phyloP scores from a whole-genome alignment of 2,329 filamentous ascomycete species.

The Parascedosporium putredinis region DNA sequence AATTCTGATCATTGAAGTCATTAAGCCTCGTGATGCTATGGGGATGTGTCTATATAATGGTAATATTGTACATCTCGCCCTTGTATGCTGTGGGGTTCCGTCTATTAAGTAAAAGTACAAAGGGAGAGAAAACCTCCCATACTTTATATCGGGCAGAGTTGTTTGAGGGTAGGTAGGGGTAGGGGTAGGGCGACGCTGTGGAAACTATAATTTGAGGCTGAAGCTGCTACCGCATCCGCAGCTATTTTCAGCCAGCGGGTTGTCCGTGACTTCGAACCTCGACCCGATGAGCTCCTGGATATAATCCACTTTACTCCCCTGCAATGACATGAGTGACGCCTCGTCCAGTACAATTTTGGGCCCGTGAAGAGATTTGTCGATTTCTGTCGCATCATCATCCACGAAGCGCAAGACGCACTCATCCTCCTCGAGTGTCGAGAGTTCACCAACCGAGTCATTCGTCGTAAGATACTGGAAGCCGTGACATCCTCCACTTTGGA shows the following conservation, averaged over 20 bases:
- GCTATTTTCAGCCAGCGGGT: conserved; percentile 82
- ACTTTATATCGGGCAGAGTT: too few relatives aligned
- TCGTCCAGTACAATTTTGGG: conserved; percentile 86
- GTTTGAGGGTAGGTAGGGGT: too few relatives aligned
- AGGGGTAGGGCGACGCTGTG: background rate
- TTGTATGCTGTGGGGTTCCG: background rate
- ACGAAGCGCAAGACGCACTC: conserved; percentile 78
- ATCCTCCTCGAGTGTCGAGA: conserved; percentile 39
- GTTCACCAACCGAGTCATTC: conserved; percentile 45
- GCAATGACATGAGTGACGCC: conserved; percentile 75
- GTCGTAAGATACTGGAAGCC: conserved; percentile 97
- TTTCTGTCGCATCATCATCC: conserved; percentile 29
- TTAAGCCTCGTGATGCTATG: background rate
- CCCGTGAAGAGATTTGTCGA: conserved; percentile 19
- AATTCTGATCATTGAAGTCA: background rate
- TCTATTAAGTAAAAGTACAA: background rate
- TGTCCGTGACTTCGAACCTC: conserved; percentile 94
- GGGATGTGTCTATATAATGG: background rate
- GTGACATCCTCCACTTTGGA: conserved; percentile 91
- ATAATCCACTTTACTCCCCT: conserved; percentile 92
- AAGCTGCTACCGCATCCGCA: conserved; percentile 98
- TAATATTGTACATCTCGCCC: background rate
- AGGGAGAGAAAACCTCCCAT: background rate
- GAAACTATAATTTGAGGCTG: conserved; percentile 64
- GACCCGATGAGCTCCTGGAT: conserved; percentile 82